Base-by-base conservation (phyloP, 2,329 filamentous ascomycete genomes). In the Kalaharituber pfeilii region DNA sequence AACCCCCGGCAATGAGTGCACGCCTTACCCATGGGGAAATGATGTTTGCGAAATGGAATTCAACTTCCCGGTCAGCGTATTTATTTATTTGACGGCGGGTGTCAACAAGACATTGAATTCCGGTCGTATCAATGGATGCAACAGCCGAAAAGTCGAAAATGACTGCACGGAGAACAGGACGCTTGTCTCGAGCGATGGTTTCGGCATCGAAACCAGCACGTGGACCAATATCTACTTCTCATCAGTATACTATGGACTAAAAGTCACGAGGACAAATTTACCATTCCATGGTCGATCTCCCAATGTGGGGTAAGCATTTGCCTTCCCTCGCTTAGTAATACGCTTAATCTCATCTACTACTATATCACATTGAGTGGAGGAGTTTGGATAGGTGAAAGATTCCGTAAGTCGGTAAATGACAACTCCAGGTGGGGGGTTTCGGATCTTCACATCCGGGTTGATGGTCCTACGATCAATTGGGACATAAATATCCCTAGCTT, bases 311-410 rank as follows among this genome's bases (percentile, higher is more conserved):
- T 50, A 58, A 42, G 50, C 56, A 36, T 55, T 58, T 28, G 52
- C 39, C 61, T 71, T 73, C n/a, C 71, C 72, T 49, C 71, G 63
- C 2, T 68, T 68, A 29, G 67, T 65, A 0, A 69, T 75, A 44
- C 71, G 64, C 47, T 67, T 62, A 54, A 72, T 72, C 42, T 77
- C 69, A 47, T 68, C 66, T 20, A 70, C 66, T 3, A 78, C 65
- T 28, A 71, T 68, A 60, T 75, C 74, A 53, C 76, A 68, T 57
- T 76, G 73, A 18, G 69, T 70, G 0, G 71, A 71, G 9, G 73
- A 71, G 56, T 78, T 77, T 58, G 72, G 70, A 63, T 77, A 78
- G 65, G 75, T 77, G 67, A 78, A 75, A 25, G 74, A 72, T 58
- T 76, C 73, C 1, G 70, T 69, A 59, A 77, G 76, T 13, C 73